Base-by-base conservation (phyloP, 805 yeast genomes). In the Scheffersomyces amazonensis region DNA sequence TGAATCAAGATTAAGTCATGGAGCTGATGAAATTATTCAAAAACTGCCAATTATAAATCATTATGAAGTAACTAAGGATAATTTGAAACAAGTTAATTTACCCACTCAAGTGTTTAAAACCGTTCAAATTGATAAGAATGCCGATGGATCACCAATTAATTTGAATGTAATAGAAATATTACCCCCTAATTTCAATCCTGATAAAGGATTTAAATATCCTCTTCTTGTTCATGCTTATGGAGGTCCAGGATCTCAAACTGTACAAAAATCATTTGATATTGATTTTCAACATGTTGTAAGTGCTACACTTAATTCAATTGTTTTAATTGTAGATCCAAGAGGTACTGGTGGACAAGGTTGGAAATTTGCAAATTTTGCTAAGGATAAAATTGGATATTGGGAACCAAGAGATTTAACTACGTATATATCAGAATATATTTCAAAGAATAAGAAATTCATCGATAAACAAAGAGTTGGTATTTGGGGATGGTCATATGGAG, bases 401-500 rank as follows among this genome's bases (percentile, higher is more conserved):
- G 95, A 86, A 53, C 84, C 90, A 6, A 62, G 82, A 34, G 95
- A 86, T 56, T 62, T 86, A 11, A 69, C 75, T 0, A 66, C 65
- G 3, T 72, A 78, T 0, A 71, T 79, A 0, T 59, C 74, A 29
- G 67, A 65, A 24, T 80, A 78, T 54, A 71, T 84, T 5, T 42
- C 61, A 16, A 60, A 59, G 5, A 66, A 67, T 40, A 42, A 49
- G 24, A 53, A 62, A 8, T 73, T 72, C 42, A 69, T 86, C 15
- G 86, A 90, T 55, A 60, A 67, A 17, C 65, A 73, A 3, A 75
- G 78, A 43, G 80, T 87, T 10, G 95, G 96, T 0, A 78, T 91
- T 39, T 93, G 97, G 91, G 99, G 99, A 7, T 93, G 99, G 99
- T 86, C 96, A 16, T 93, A 91, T 57, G 99, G 99, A 34, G 99